phyloP scores from a whole-genome alignment of 306 rosid species.

The Vigna hirtella region DNA sequence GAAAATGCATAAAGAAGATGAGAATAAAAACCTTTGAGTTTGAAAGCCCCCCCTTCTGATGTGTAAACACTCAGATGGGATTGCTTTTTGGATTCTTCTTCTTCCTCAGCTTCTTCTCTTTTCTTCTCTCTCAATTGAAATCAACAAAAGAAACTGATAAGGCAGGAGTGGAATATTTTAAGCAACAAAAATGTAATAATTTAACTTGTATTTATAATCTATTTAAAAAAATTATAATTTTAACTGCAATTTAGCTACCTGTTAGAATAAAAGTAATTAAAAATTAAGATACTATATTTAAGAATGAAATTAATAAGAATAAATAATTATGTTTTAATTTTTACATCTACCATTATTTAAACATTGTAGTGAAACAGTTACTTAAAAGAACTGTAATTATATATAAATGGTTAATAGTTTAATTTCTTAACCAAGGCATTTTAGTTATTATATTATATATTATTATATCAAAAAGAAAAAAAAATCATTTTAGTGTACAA shows the following conservation, averaged over 20 bases:
- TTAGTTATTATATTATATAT: too few relatives aligned
- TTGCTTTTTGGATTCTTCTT: constrained; percentile 46
- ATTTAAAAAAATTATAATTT: not conserved
- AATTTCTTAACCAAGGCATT: too few relatives aligned
- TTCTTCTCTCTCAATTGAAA: not conserved
- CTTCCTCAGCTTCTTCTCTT: constrained; percentile 5
- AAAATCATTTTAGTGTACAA: too few relatives aligned
- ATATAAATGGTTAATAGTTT: too few relatives aligned
- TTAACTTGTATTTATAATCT: not conserved
- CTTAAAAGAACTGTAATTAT: too few relatives aligned
- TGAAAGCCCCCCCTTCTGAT: constrained; percentile 48
- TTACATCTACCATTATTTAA: too few relatives aligned
- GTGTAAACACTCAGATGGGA: constrained; percentile 54
- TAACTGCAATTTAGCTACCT: not conserved
- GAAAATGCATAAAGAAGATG: not conserved
- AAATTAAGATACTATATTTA: not conserved
- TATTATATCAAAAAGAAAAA: too few relatives aligned
- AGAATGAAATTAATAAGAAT: not conserved
- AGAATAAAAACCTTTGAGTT: constrained; percentile 23
- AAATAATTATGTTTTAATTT: too few relatives aligned
- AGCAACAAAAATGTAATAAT: constrained; percentile 13
- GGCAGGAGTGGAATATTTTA: not conserved
- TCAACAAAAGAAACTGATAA: not conserved
- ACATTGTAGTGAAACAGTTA: too few relatives aligned
- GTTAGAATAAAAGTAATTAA: not conserved